phyloP scores from a whole-genome alignment of 1,139 yeast species.

The Pichia sp. region DNA sequence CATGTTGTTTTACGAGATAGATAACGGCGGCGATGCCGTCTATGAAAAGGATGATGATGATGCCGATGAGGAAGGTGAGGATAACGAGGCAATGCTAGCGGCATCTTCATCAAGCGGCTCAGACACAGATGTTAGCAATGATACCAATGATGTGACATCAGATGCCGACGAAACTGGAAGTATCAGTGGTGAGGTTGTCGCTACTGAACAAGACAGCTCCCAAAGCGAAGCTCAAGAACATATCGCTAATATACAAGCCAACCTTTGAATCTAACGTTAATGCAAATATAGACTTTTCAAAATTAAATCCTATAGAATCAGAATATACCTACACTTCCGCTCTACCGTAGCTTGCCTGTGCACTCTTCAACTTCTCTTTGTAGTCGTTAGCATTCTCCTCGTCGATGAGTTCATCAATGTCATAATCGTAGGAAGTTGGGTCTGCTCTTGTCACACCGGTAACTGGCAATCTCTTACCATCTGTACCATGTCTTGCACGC shows the following conservation, averaged over 20 bases:
- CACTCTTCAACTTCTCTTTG: conserved; percentile 6
- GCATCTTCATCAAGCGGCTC: too few species aligned
- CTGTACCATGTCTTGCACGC: conserved; percentile 16
- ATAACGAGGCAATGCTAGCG: conserved; percentile 27
- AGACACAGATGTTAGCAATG: conserved; percentile 19
- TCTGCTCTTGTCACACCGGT: conserved; percentile 4
- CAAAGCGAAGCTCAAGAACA: conserved; percentile 17
- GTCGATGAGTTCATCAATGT: conserved; percentile 40
- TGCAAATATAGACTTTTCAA: not conserved
- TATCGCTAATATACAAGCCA: conserved; percentile 24
- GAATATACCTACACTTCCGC: conserved; percentile 4
- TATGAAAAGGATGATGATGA: conserved; percentile 21
- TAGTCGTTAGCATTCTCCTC: conserved; percentile 33
- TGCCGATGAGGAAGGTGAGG: conserved; percentile 22
- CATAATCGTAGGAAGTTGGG: conserved; percentile 37
- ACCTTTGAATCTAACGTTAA: conserved; percentile 12
- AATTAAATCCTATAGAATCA: not conserved
- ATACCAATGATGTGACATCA: conserved; percentile 9
- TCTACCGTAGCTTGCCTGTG: conserved; percentile 4
- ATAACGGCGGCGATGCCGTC: conserved; percentile 1
- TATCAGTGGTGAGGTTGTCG: not conserved
- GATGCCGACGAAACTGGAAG: not conserved
- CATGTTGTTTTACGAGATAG: conserved; percentile 78
- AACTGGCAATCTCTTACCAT: not conserved
- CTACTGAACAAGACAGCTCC: too few species aligned